Evolutionary conservation across 2,329 filamentous ascomycete genomes (phyloP), one percentile per base, ranked within the genome.

Genomic region (Fusarium hainanense): DNA sequence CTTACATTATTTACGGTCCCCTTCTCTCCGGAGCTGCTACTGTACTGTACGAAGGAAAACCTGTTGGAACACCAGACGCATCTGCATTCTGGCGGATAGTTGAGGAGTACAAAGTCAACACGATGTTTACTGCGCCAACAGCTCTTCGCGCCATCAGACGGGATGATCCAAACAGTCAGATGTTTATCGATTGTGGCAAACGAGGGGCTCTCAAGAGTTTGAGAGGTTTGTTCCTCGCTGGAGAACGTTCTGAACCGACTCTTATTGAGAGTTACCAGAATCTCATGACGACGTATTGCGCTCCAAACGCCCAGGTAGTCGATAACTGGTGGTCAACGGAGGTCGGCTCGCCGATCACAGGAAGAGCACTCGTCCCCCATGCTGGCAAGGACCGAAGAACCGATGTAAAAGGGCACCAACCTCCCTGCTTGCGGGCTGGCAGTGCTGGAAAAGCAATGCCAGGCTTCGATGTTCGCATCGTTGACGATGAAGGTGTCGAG

Each of bases 31-130:
- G 94, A 7, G 94, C 94, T 3, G 90, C 94, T 2, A 97, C 93
- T 0, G 88, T 98, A 2, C 84, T 98, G 0, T 98, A 94, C 78
- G 94, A 98, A 81, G 95, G 94, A n/a, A 98, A 98, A 72, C 94
- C 94, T 0, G 85, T 97, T 14, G 94, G 94, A 7, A 97, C 94
- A 0, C 94, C 94, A 0, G 90, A 97, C 73, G 92, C 93, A 1
- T 91, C 93, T 8, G 91, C 92, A 0, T 96, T 98, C 77, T 98
- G 94, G 94, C 86, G 94, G 4, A 88, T 97, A 20, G 80, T 97
- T 6, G 90, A 94, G 70, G 92, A 97, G 74, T 91, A 98, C 83
- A 90, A 90, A 74, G 93, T 97, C 57, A 97, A 93, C 66, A 87
- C 89, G 8, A 84, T 97, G 73, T 97, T 93, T 77, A 97, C 94